A percentile compares a stretch with the other conserved stretches of the same genome.
Conservation (phyloP, 192 early-diverging fungal genomes). For the Backusella tarrabulga region DNA sequence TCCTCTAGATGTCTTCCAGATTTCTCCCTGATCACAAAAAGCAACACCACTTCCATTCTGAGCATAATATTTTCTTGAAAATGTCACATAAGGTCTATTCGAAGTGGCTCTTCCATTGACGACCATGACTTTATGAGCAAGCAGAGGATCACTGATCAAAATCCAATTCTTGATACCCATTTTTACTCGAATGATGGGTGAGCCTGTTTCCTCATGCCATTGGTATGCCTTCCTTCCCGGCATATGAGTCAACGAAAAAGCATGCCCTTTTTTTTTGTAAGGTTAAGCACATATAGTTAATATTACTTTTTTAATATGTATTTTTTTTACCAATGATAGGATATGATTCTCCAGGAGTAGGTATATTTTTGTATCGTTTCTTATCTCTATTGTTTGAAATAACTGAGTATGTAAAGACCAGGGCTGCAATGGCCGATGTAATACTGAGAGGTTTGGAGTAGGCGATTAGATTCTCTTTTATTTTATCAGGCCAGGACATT, state of each 20-base stretch:
- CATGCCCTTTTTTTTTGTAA: not conserved
- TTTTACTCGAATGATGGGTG: not conserved
- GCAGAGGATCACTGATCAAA: not conserved
- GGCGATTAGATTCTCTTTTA: not conserved
- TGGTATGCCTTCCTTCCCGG: not conserved
- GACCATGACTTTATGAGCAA: slow-evolving; percentile 4
- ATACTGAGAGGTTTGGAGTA: not conserved
- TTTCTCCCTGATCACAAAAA: not conserved
- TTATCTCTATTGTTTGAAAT: not conserved
- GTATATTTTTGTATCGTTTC: not conserved
- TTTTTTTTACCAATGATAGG: not conserved
- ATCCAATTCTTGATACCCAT: slow-evolving; percentile 11
- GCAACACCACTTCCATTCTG: not conserved
- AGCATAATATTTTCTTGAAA: not conserved
- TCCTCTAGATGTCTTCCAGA: not conserved
- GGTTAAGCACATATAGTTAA: no score
- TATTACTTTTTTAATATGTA: not conserved
- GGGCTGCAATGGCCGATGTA: not conserved
- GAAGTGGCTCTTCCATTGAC: not conserved
- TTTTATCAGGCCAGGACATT: not conserved
- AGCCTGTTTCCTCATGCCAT: slow-evolving; percentile 5
- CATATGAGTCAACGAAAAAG: not conserved
- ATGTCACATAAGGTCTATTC: not conserved
- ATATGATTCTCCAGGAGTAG: not conserved
- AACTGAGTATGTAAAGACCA: not conserved